Conservation (phyloP, 768 basidiomycete genomes). For the Mycena olivaceomarginata region DNA sequence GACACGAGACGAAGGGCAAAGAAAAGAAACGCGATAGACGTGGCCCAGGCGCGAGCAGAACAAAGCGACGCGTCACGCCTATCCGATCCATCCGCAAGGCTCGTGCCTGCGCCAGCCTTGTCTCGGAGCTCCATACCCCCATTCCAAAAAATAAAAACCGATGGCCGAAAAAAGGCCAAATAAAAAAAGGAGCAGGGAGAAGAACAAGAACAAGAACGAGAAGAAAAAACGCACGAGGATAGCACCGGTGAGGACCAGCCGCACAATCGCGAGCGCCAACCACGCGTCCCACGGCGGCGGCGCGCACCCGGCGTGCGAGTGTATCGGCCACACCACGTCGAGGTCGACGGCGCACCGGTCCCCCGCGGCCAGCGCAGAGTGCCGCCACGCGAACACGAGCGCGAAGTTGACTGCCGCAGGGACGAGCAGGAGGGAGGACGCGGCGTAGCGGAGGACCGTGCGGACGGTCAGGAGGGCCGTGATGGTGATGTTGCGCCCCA, state of each 20-base stretch:
- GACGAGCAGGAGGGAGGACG: slow-evolving; percentile 68
- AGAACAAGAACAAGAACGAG: neutral
- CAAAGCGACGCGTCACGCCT: no score
- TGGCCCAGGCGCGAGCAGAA: no score
- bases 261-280: slow-evolving; percentile 71
- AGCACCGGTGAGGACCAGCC: slow-evolving; percentile 71
- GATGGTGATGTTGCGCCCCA: slow-evolving; percentile 55
- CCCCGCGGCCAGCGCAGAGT: slow-evolving; percentile 58
- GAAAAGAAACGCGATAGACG: no score
- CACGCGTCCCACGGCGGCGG: slow-evolving; percentile 70
- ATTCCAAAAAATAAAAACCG: neutral
- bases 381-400: slow-evolving; percentile 73
- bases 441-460: slow-evolving; percentile 60
- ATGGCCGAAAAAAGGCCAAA: neutral
- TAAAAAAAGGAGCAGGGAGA: no score
- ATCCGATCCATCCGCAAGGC: no score
- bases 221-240: slow-evolving; percentile 68
- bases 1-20: no score
- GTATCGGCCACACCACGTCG: slow-evolving; percentile 79
- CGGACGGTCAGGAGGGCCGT: slow-evolving; percentile 54
- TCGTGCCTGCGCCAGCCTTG: no score
- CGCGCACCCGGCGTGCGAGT: slow-evolving; percentile 50
- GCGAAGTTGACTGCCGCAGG: slow-evolving; percentile 75
- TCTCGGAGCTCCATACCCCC: no score
- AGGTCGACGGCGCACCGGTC: slow-evolving; percentile 78